A percentile compares a stretch with the other conserved stretches of the same genome.
These are phyloP conservation scores for Lentithecium fluviatile DNA, from an alignment of 495 filamentous ascomycete species.

Conservation along the genomic window DNA sequence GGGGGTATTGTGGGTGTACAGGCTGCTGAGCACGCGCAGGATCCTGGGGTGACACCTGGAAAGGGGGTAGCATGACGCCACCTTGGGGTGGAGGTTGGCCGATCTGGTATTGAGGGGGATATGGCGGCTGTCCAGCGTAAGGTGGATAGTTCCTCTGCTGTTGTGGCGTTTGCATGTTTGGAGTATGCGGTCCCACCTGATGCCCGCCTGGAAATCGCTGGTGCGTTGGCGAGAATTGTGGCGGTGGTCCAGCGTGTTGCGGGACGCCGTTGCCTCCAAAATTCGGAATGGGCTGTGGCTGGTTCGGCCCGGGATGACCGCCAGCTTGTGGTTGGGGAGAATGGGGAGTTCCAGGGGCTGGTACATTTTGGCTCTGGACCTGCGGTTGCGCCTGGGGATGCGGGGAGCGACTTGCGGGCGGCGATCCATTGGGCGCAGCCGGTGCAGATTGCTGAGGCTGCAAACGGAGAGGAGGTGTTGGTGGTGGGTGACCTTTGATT, in stretches of 20 bases:
- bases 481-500: too few relatives aligned
- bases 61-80: conserved; percentile 44
- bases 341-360: conserved; percentile 12
- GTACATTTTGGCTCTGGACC: background rate
- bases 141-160: conserved; percentile 28
- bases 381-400: conserved; percentile 35
- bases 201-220: conserved; percentile 24
- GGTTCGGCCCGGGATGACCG: conserved; percentile 17
- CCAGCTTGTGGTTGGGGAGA: conserved; percentile 21
- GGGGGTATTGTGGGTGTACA: conserved; percentile 22
- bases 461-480: conserved; percentile 16
- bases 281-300: conserved; percentile 9
- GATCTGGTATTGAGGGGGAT: conserved; percentile 22
- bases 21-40: conserved; percentile 31
- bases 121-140: conserved; percentile 24
- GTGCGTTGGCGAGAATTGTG: conserved; percentile 20
- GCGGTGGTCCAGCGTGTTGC: conserved; percentile 28
- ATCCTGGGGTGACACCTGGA: conserved; percentile 39
- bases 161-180: conserved; percentile 22
- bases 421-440: conserved; percentile 18
- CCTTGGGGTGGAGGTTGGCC: conserved; percentile 36
- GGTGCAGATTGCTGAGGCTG: conserved; percentile 14
- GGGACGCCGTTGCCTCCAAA: conserved; percentile 33
- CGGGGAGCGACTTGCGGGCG: conserved; percentile 34
- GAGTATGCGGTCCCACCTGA: conserved; percentile 12